phyloP scores from a whole-genome alignment of 106 monocot species.

The Amphibolis antarctica region DNA sequence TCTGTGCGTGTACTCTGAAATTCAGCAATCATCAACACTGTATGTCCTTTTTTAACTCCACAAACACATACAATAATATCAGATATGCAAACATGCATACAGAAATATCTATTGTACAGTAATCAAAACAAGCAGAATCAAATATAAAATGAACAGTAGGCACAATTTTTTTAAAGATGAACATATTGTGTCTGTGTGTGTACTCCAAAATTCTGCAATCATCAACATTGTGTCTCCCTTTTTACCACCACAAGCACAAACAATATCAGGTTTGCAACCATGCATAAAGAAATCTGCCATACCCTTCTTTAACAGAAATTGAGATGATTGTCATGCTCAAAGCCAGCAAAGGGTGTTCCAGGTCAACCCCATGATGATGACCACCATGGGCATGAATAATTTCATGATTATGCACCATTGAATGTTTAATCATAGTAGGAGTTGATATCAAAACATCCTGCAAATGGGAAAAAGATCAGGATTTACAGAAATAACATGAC shows the following conservation, averaged over 20 bases:
- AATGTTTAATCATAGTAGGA: constrained; percentile 35
- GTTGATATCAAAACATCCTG: constrained; percentile 56
- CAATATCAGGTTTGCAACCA: not conserved
- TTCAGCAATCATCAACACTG: too few relatives aligned
- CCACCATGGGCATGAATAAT: constrained; percentile 42
- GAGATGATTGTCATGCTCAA: constrained; percentile 70
- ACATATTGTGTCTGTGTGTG: too few relatives aligned
- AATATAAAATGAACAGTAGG: too few relatives aligned
- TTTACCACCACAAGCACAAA: not conserved
- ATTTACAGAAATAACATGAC: constrained; percentile 3
- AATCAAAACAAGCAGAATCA: too few relatives aligned
- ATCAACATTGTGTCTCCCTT: too few relatives aligned
- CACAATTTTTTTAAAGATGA: too few relatives aligned
- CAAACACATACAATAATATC: constrained; percentile 1
- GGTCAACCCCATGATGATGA: constrained; percentile 83
- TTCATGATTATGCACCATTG: constrained; percentile 31
- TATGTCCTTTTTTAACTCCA: too few relatives aligned
- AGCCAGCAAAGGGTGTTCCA: constrained; percentile 83
- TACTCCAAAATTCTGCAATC: too few relatives aligned
- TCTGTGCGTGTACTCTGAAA: too few relatives aligned
- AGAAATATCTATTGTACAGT: too few relatives aligned
- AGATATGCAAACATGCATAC: too few relatives aligned
- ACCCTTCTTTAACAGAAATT: constrained; percentile 97
- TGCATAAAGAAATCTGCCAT: constrained; percentile 22
- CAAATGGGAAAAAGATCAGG: constrained; percentile 16